Evolutionary conservation across 2,329 filamentous ascomycete genomes (phyloP), one percentile per base, ranked within the genome.

Genomic region (Venturia asperata): DNA sequence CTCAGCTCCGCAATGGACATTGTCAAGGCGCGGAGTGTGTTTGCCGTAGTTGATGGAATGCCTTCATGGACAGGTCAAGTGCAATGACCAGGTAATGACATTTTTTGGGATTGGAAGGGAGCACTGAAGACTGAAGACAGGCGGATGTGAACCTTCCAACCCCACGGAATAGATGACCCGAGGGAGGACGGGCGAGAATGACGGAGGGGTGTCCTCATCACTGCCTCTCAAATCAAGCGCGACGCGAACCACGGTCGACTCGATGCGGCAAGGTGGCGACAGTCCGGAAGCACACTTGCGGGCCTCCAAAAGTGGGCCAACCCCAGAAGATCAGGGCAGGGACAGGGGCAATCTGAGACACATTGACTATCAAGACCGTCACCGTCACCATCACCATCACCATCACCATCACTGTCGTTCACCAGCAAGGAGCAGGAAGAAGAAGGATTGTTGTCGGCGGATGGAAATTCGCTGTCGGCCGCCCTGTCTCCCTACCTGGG

Each of bases 1-100:
- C 74, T 74, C 61, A 68, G 70, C 47, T 69, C 70, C 21, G 69
- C 67, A 6, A 68, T 34, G 43, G 68, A 43, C 66, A 67, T 66
- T 27, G 34, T 66, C 52, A 37, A 58, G 9, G 52, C 52, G 37
- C 41, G 41, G 65, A 45, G 64, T 56, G n/a, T 10, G 9, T 34
- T 21, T 5, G 60, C 21, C 5, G 37, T 15, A 58, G 30, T 21
- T n/a, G 30, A 7, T n/a, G 5, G 30, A 37, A 37, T 5, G 1
- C 27, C 52, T 58, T 37, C 27, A 37, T 58, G 34, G 52, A 58
- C 10, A 13, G 21, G 10, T 52, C 5, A 11, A 21, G n/a, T 24
- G 7, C 24, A 1, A 6, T 24, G n/a, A 1, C 24, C 45, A 21
- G 6, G 6, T 52, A 5, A 52, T 4, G 24, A 10, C 47, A 15